Percentiles rank a stretch among this genome's conserved stretches.
Conservation (phyloP, 176 grass and related monocot genomes). For the sorghum (Sorghum bicolor) region Sorghum_bicolor_NCBIv3 NC_012870.2:18001501-18002000, state of each 20-base stretch:
- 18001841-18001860: not conserved
- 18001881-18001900: not conserved
- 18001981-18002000: not conserved
- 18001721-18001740: not conserved
- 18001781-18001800: constrained; percentile 30
- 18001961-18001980: not conserved
- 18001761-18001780: constrained; percentile 43
- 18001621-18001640: not conserved
- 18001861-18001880: not conserved
- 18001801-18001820: not conserved
- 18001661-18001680: not conserved
- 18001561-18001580: too few species aligned
- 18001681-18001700: not conserved
- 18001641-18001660: not conserved
- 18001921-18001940: constrained; percentile 39
- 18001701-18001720: not conserved
- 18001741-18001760: not conserved
- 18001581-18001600: not conserved
- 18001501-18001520: too few species aligned
- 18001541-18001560: too few species aligned
- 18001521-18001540: too few species aligned
- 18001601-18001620: not conserved
- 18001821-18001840: not conserved
- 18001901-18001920: not conserved
- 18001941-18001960: constrained; percentile 23